phyloP scores from a whole-genome alignment of 2,329 filamentous ascomycete species.

The Trichoderma koningii region DNA sequence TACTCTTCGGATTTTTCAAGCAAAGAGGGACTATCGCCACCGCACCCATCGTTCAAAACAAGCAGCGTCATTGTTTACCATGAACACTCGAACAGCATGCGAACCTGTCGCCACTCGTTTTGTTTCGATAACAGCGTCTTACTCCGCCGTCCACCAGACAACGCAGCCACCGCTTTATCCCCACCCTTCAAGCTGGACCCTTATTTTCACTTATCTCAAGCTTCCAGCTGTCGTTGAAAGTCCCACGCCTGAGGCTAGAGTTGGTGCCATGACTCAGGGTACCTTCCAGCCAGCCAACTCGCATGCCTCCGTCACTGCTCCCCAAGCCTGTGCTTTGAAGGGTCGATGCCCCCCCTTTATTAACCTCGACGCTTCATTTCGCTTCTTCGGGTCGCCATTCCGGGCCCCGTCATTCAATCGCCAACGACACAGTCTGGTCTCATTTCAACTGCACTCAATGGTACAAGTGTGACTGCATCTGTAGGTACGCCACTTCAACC shows the following conservation, averaged over 20 bases:
- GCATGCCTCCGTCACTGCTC: background rate
- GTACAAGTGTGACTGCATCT: no score
- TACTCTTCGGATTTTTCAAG: background rate
- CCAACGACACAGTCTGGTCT: background rate
- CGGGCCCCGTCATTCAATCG: conserved; percentile 31
- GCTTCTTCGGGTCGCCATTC: conserved; percentile 37
- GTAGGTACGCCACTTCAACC: no score
- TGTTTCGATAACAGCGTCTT: background rate
- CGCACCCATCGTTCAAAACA: conserved; percentile 37
- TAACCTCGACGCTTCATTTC: conserved; percentile 32
- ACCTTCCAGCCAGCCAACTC: background rate
- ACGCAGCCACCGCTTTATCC: background rate
- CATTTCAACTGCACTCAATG: background rate
- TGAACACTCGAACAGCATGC: background rate
- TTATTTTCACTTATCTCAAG: background rate
- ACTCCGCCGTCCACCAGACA: background rate
- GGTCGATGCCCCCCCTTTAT: conserved; percentile 26
- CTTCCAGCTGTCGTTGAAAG: no score
- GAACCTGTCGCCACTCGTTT: conserved; percentile 17
- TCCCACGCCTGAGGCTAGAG: background rate
- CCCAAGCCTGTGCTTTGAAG: background rate
- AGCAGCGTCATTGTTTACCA: conserved; percentile 32
- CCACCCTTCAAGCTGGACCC: background rate
- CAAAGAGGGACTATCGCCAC: background rate
- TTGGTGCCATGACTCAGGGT: background rate